Evolutionary conservation across 208 protist species (phyloP).

Genomic region (Phytomonas serpens): DNA sequence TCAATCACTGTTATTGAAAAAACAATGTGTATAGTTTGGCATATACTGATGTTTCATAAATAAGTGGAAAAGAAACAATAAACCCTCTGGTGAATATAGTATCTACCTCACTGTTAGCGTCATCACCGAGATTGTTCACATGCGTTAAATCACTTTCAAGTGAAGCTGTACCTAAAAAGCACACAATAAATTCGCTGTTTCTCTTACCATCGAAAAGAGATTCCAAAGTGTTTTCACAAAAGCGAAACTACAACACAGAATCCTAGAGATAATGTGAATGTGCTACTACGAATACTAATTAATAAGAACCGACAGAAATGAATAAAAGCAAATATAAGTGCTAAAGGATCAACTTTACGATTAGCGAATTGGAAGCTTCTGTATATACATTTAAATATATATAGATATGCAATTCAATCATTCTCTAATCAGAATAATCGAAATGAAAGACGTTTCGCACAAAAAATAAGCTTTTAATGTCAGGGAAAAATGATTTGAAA

Average conservation of each 20-base stretch:
- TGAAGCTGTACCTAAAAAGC: background rate
- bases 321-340: constrained; percentile 4
- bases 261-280: constrained; percentile 2
- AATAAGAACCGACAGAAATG: constrained; percentile 3
- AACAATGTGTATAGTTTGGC: background rate
- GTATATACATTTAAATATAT: constrained; percentile 5
- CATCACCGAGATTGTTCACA: background rate
- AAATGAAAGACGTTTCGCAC: constrained; percentile 7
- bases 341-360: background rate
- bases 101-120: background rate
- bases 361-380: constrained; percentile 2
- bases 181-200: background rate
- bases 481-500: constrained; percentile 1
- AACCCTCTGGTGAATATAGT: background rate
- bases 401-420: constrained; percentile 6
- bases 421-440: constrained; percentile 7
- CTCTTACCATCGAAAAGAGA: background rate
- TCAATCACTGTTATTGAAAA: background rate
- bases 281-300: background rate
- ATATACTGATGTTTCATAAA: background rate
- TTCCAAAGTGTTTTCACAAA: background rate
- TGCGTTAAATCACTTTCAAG: background rate
- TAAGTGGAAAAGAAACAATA: background rate
- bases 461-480: constrained; percentile 4
- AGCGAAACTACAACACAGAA: background rate